Evolutionary conservation across 2,329 filamentous ascomycete genomes (phyloP), one percentile per base, ranked within the genome.

Genomic region (Ophiostoma tasmaniense): DNA sequence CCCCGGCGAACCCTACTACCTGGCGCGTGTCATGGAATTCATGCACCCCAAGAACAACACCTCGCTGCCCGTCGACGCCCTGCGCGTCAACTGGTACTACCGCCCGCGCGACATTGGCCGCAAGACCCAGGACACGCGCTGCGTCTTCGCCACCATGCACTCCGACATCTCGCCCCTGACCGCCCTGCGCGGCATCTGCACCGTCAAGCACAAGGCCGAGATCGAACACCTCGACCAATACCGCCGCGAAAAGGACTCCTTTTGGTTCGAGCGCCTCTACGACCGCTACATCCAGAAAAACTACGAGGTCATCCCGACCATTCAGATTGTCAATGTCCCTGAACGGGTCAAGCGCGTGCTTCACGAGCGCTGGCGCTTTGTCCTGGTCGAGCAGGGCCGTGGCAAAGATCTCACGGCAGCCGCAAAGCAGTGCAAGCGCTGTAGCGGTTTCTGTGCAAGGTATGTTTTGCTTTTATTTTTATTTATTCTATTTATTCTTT

Each of bases 31-130:
- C 78, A 99, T 99, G 95, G 94, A 99, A 78, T 98, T 98, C 77
- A 82, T 97, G 74, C 92, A 96, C 76, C 81, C 85, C 75, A 88
- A 93, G 75, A 92, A 94, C 76, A 87, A 93, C 77, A 80, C 83
- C 45, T 84, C 83, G 68, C 86, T 88, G 70, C 89, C 90, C 0
- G 88, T 99, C 72, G 94, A 97, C 76, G 88, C 92, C 59, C 80
- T 99, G 75, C 90, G 93, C 74, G 91, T 98, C 76, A 99, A 99
- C 81, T 99, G 95, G 95, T 97, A 94, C 80, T 98, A 98, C 79
- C 89, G 95, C 55, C 94, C 95, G 69, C 93, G 95, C 79, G 95
- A 99, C 80, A 96, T 98, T 76, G 91, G 92, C 73, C 91, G 93
- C 74, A 95, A 93, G 80, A 90, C 91, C 74, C 90, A 91, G 77